Base-by-base conservation (phyloP, 2,329 filamentous ascomycete species). In the Elsinoe fawcettii region DNA sequence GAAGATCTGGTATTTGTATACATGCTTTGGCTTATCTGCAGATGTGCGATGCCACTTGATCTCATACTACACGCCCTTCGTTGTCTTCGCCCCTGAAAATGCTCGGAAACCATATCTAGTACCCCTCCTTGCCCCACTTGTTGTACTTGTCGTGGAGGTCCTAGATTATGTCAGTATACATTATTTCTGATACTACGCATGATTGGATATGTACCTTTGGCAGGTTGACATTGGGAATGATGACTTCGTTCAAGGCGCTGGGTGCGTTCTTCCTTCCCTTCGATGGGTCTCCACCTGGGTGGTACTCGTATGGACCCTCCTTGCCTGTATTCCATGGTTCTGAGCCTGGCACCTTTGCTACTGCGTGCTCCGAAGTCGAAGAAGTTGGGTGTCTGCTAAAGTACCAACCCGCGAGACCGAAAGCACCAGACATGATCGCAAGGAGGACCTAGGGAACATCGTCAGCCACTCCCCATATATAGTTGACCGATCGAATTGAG, bases 101-200 rank as follows among this genome's bases (percentile, higher is more conserved):
- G 34, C 34, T 37, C 14, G 9, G 11, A 37, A 37, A 5, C 9
- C 9, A 37, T 12, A 32, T 64, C 63, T 68, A 88, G 77, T 87
- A 97, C 66, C 90, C 91, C 66, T 97, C 93, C 84, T 97, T 97
- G 75, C 93, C 93, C 84, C 89, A 97, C 82, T 99, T 99, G 88
- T 99, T 99, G 84, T 87, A 97, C 78, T 87, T 87, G 67, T 99
- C 93, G 78, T 99, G 93, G 63, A 96, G 83, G 68, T 86, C 81
- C 89, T 95, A 67, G 58, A 51, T 5, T 11, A n/a, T 12, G 8
- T 56, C 23, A 46, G 23, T 16, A 34, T 51, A 2, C 2, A 22
- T 2, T 37, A 11, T 34, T 16, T 18, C 32, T 7, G n/a, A 18
- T 7, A 25, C 25, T 23, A 53, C 14, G 7, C 5, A 36, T 25